phyloP scores from a whole-genome alignment of 2,329 filamentous ascomycete species.

The Davidsoniella virescens region DNA sequence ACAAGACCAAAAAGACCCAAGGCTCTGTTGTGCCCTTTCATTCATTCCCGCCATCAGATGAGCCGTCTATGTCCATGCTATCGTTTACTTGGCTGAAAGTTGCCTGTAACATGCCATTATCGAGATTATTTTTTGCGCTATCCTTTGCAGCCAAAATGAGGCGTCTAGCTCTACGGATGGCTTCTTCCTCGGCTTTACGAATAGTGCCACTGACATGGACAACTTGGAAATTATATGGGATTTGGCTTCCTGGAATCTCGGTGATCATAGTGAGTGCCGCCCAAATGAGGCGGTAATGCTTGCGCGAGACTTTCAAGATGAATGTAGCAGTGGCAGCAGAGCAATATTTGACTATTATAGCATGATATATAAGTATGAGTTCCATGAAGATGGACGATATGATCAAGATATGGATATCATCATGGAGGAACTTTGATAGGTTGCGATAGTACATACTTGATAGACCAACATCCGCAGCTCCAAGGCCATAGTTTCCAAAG shows the following conservation, averaged over 20 bases:
- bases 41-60: constrained; percentile 19
- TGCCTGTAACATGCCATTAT: constrained; percentile 14
- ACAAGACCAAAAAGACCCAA: neutral
- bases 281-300: constrained; percentile 79
- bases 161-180: constrained; percentile 58
- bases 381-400: neutral
- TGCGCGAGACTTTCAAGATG: constrained; percentile 69
- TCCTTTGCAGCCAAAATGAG: constrained; percentile 53
- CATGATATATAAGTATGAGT: constrained; percentile 2
- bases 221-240: constrained; percentile 65
- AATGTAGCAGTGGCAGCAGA: constrained; percentile 86
- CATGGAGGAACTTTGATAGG: neutral
- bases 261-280: constrained; percentile 71
- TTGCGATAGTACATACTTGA: constrained; percentile 33
- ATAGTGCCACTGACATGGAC: constrained; percentile 86
- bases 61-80: constrained; percentile 16
- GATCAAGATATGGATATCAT: too few species aligned
- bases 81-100: constrained; percentile 10
- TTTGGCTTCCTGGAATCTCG: constrained; percentile 42
- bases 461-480: constrained; percentile 52
- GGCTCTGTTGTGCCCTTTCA: neutral
- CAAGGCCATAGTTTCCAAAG: constrained; percentile 81
- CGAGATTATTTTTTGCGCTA: constrained; percentile 18
- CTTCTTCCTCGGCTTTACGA: constrained; percentile 78
- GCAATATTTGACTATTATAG: constrained; percentile 65